Evolutionary conservation across 2,329 filamentous ascomycete genomes (phyloP).

Genomic region (Pochonia chlamydosporia): DNA sequence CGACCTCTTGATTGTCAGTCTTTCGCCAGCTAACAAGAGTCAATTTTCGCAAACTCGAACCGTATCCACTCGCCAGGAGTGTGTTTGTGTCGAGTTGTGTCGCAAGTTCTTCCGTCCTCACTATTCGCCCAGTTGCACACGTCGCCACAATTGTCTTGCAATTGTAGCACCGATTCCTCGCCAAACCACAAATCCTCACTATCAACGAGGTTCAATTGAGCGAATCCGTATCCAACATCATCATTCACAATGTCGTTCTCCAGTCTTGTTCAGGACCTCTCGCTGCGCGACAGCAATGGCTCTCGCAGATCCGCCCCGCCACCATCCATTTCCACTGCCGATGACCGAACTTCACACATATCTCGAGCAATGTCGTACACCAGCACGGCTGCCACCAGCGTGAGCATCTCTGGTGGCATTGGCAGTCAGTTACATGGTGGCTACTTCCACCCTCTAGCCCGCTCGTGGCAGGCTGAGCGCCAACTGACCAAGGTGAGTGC

Average conservation of each 20-base stretch:
- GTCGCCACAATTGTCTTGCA: background rate
- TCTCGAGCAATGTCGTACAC: conserved; percentile 61
- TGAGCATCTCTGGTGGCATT: conserved; percentile 69
- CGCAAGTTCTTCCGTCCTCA: conserved; percentile 1
- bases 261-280: conserved; percentile 59
- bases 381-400: conserved; percentile 61
- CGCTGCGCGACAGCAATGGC: conserved; percentile 47
- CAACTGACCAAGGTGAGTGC: conserved; percentile 71
- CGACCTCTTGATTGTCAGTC: background rate
- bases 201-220: background rate
- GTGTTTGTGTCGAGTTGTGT: background rate
- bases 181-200: no score
- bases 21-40: background rate
- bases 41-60: background rate
- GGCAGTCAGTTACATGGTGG: conserved; percentile 79
- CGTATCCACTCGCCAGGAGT: background rate
- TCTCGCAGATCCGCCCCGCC: conserved; percentile 39
- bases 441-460: conserved; percentile 72
- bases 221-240: background rate
- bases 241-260: conserved; percentile 55
- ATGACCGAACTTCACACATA: conserved; percentile 55
- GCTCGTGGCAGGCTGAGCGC: conserved; percentile 77
- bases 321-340: conserved; percentile 48
- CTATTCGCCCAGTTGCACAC: background rate
- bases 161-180: background rate